Conservation (phyloP, 2,329 filamentous ascomycete species). For the Fusarium nygamai region DNA sequence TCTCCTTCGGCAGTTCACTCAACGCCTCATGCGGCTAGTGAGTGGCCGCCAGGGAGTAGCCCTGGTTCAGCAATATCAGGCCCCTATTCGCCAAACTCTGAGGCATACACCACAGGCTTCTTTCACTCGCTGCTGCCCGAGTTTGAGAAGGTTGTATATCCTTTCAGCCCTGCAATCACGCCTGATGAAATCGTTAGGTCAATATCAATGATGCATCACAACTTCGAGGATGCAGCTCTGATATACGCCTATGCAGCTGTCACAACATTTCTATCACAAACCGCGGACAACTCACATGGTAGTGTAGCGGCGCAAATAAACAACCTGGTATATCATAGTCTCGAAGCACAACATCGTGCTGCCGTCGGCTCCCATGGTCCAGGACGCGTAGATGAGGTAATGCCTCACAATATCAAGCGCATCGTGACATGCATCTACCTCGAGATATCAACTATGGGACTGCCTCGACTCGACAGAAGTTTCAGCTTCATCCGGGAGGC, state of each 20-base stretch:
- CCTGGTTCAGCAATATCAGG: slow-evolving; percentile 23
- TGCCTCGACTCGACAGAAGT: slow-evolving; percentile 58
- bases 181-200: slow-evolving; percentile 29
- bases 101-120: slow-evolving; percentile 29
- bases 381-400: slow-evolving; percentile 51
- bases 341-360: slow-evolving; percentile 42
- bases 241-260: slow-evolving; percentile 38
- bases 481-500: slow-evolving; percentile 62
- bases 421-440: slow-evolving; percentile 63
- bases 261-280: slow-evolving; percentile 35
- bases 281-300: slow-evolving; percentile 30
- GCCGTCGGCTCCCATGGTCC: slow-evolving; percentile 45
- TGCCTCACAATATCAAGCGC: slow-evolving; percentile 53
- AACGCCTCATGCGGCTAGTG: slow-evolving; percentile 17
- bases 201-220: slow-evolving; percentile 35
- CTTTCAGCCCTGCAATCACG: slow-evolving; percentile 34
- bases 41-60: slow-evolving; percentile 27
- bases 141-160: slow-evolving; percentile 37
- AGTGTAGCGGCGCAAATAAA: slow-evolving; percentile 35
- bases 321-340: slow-evolving; percentile 41
- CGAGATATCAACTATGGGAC: slow-evolving; percentile 61
- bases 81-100: slow-evolving; percentile 24
- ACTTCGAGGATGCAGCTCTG: slow-evolving; percentile 30
- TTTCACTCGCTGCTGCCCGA: slow-evolving; percentile 28
- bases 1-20: slow-evolving; percentile 27